Percentiles rank a stretch among this genome's conserved stretches.
Conservation (phyloP, 2,329 filamentous ascomycete genomes). For the Fusarium pininemorale region DNA sequence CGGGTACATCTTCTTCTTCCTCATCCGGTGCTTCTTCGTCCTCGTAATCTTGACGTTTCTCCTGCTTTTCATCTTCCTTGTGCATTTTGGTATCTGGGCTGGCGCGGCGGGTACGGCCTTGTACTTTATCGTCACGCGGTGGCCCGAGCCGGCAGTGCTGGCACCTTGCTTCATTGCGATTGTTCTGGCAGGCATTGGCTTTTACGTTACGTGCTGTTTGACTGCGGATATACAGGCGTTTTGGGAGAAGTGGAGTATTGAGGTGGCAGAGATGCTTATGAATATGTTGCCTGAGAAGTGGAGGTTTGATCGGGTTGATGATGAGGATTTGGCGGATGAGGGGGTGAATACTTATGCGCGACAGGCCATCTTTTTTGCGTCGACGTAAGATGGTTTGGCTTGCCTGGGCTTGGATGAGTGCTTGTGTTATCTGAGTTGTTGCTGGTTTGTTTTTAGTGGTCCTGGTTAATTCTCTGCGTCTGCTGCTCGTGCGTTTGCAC, state of each 20-base stretch:
- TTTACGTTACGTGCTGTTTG: slow-evolving; percentile 19
- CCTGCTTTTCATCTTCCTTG: not conserved
- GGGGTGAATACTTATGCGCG: slow-evolving; percentile 46
- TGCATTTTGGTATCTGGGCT: slow-evolving; percentile 32
- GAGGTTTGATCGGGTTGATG: slow-evolving; percentile 18
- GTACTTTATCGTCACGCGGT: slow-evolving; percentile 43
- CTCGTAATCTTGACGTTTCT: not conserved
- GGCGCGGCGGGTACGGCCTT: slow-evolving; percentile 27
- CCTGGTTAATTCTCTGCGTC: not conserved
- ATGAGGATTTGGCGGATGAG: slow-evolving; percentile 24
- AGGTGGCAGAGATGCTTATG: not conserved
- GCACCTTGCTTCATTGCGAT: slow-evolving; percentile 40
- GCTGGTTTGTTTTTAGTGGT: too few species aligned
- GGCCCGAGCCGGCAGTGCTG: slow-evolving; percentile 40
- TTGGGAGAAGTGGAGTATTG: not conserved
- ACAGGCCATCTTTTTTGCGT: slow-evolving; percentile 10
- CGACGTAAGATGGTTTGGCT: not conserved
- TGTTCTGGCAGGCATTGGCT: slow-evolving; percentile 9
- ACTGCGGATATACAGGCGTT: not conserved
- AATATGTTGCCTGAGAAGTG: slow-evolving; percentile 6
- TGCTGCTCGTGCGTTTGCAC: not conserved
- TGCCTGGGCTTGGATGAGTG: too few species aligned
- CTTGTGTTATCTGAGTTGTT: too few species aligned
- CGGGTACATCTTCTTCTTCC: slow-evolving; percentile 20
- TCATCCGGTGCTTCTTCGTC: not conserved